Evolutionary conservation across 371 early-diverging fungal genomes (phyloP).

Genomic region (Mortierella sp.): DNA sequence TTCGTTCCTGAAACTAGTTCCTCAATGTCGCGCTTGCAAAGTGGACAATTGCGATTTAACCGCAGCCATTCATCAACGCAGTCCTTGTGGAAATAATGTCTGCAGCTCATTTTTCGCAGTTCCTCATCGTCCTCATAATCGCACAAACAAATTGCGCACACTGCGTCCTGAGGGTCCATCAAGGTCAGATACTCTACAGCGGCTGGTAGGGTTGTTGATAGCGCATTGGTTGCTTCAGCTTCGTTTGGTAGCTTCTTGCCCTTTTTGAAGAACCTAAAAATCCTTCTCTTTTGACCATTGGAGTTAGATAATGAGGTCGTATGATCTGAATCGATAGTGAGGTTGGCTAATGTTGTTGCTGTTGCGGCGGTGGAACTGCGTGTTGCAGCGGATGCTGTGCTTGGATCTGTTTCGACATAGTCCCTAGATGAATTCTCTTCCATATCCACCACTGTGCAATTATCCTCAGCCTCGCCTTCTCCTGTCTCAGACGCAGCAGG

Average conservation of each 20-base stretch:
- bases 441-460: slow-evolving; percentile 6
- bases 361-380: not conserved
- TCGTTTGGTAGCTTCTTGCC: slow-evolving; percentile 15
- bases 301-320: not conserved
- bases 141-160: slow-evolving; percentile 75
- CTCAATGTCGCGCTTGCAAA: slow-evolving; percentile 60
- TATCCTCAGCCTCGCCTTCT: not conserved
- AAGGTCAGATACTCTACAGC: slow-evolving; percentile 43
- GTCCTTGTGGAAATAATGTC: slow-evolving; percentile 87
- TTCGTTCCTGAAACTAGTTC: slow-evolving; percentile 16
- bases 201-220: not conserved
- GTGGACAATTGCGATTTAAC: slow-evolving; percentile 58
- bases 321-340: not conserved
- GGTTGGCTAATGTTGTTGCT: not conserved
- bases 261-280: slow-evolving; percentile 16
- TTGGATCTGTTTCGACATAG: not conserved
- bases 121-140: slow-evolving; percentile 76
- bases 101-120: slow-evolving; percentile 73
- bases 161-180: slow-evolving; percentile 50
- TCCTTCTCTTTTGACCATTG: slow-evolving; percentile 11
- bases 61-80: slow-evolving; percentile 90
- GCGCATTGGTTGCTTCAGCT: not conserved
- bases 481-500: slow-evolving; percentile 3
- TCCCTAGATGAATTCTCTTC: not conserved
- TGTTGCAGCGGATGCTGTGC: not conserved